A percentile compares a stretch with the other conserved stretches of the same genome.
Conservation (phyloP, 2,329 filamentous ascomycete species). For the Mycocentrospora acerina region DNA sequence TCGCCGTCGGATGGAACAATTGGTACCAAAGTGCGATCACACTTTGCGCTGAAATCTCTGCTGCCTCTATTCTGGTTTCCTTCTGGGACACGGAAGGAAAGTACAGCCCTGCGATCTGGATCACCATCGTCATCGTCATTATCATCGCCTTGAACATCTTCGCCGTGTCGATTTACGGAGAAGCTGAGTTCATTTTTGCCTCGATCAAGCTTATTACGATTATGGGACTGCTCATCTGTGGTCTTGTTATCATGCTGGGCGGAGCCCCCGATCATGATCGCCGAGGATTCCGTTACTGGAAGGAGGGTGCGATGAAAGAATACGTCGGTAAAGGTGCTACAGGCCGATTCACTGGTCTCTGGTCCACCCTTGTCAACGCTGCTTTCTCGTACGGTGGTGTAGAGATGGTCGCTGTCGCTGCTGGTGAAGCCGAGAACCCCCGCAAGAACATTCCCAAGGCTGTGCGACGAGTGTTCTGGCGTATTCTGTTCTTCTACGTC, state of each 20-base stretch:
- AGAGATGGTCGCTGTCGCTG: constrained; percentile 42
- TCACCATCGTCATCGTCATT: constrained; percentile 38
- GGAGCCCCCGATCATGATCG: constrained; percentile 37
- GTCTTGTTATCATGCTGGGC: constrained; percentile 39
- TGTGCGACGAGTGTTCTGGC: constrained; percentile 56
- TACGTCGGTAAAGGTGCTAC: constrained; percentile 55
- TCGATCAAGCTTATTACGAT: constrained; percentile 50
- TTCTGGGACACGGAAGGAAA: constrained; percentile 38
- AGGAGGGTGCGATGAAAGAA: constrained; percentile 55
- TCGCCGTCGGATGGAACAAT: constrained; percentile 24
- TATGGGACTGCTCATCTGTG: constrained; percentile 32
- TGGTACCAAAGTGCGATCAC: constrained; percentile 40
- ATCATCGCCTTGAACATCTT: constrained; percentile 40
- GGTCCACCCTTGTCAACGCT: constrained; percentile 57
- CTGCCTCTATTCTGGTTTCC: constrained; percentile 33
- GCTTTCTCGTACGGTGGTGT: constrained; percentile 41
- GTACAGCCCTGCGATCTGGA: constrained; percentile 37
- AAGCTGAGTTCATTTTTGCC: constrained; percentile 53
- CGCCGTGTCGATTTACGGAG: constrained; percentile 43
- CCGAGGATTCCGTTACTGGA: constrained; percentile 69
- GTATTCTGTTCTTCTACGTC: constrained; percentile 59
- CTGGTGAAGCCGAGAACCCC: constrained; percentile 40
- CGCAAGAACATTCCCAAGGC: constrained; percentile 55
- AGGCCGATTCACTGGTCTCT: constrained; percentile 66
- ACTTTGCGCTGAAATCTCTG: constrained; percentile 40